Evolutionary conservation across 2,329 filamentous ascomycete genomes (phyloP), one percentile per base, ranked within the genome.

Genomic region (Fusarium praegraminearum): DNA sequence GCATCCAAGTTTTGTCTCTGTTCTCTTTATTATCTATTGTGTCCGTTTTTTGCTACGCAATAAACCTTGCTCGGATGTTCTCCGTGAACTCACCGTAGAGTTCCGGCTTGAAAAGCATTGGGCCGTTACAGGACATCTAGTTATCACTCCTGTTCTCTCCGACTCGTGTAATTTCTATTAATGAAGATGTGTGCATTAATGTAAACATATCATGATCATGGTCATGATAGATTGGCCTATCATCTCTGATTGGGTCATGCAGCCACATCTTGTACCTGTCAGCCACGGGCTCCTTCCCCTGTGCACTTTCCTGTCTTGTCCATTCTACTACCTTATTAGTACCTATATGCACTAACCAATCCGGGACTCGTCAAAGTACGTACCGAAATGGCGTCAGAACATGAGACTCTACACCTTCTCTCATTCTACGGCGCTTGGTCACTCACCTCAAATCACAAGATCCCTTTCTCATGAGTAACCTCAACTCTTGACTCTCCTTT

Each of bases 301-400:
- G 22, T 43, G 36, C 66, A 51, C 57, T 59, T 53, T 46, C 30
- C 47, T 33, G 22, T 46, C 30, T 33, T 24, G 22, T 50, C 32
- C 16, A n/a, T 36, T 18, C 32, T 22, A 22, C 20, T 22, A 22
- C 20, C n/a, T n/a, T n/a, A n/a, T n/a, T n/a, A n/a, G n/a, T n/a
- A 22, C 20, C 20, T 22, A 32, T 36, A 18, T 18, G 13, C 49
- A 15, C 49, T 24, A 28, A 40, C 49, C 33, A 40, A 16, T 40
- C 20, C 20, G n/a, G 24, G 33, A 40, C 11, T 41, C 35, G 24
- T 13, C n/a, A 45, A 28, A 32, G 16, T 32, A 26, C 67, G 62
- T 67, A 68, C 55, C 46, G 20, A 62, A 44, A 71, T 71, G 61
- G 67, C 67, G 59, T 65, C 67, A 70, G 54, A 70, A 53, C 67